Evolutionary conservation across 208 protist genomes (phyloP), one percentile per base, ranked within the genome.

Genomic region (Acanthamoeba lugdunensis): DNA sequence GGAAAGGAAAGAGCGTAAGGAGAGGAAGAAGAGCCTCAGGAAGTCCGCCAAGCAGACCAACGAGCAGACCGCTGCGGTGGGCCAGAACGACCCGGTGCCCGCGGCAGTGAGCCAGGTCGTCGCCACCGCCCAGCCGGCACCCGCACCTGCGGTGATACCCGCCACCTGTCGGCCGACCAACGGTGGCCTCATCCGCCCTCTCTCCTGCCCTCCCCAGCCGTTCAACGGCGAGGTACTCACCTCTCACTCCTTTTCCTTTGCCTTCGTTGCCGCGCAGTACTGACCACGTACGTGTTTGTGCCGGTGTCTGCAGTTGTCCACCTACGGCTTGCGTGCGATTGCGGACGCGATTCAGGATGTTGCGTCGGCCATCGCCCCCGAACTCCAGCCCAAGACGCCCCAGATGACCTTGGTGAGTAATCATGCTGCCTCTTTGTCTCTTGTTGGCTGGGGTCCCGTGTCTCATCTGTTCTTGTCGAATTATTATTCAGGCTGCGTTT

Each of bases 251-350:
- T 13, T n/a, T n/a, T 33, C 11, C 65, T 4, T 8, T 2, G 16
- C 28, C 28, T 7, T 13, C 65, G 1, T 28, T 73, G 11, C 11
- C 65, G 8, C 30, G 9, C 23, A 73, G 2, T 3, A 6, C 21
- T 73, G 30, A 73, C 13, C 30, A 56, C 52, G 2, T 2, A 5
- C 14, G 4, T 56, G 13, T 56, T 11, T 2, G 9, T 28, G 65
- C 4, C 69, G 30, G 9, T 4, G 11, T 37, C 13, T 77, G 45
- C 75, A 84, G 75, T 28, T 87, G 52, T 87, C 79, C 45, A 63
- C 21, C n/a, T 87, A 87, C 79, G 79, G 79, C 23, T 50, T 87
- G 79, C 79, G 79, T 33, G 79, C 79, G 5, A 87, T 87, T n/a
- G 25, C 21, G 11, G 79, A 87, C 23, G 79, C 79, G 30, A 87